Evolutionary conservation across 2,329 filamentous ascomycete species (phyloP).

Genomic region (Microsporum ferrugineum): DNA sequence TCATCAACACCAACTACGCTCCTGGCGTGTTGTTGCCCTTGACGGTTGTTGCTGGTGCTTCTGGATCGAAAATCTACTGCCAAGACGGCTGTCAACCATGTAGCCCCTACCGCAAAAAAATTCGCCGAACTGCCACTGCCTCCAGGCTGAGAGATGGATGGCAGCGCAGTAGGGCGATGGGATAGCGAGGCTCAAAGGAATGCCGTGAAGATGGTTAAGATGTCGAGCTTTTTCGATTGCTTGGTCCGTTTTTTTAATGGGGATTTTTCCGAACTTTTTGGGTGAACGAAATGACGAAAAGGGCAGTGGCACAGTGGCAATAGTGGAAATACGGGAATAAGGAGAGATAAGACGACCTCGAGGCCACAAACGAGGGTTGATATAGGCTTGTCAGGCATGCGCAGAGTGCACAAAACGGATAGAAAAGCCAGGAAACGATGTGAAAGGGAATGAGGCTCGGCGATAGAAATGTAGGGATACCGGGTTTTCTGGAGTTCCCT

Average conservation of each 20-base stretch:
- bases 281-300: background rate
- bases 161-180: background rate
- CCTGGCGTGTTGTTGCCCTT: background rate
- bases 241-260: background rate
- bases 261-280: slow-evolving; percentile 1
- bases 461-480: background rate
- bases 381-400: background rate
- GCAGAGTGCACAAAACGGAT: background rate
- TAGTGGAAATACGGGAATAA: background rate
- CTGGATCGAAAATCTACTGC: slow-evolving; percentile 1
- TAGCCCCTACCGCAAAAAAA: background rate
- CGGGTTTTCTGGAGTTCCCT: background rate
- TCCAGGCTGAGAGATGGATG: background rate
- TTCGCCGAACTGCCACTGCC: background rate
- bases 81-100: background rate
- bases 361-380: background rate
- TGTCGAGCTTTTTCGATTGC: background rate
- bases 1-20: slow-evolving; percentile 3
- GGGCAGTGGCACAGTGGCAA: background rate
- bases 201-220: background rate
- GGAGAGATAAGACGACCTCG: background rate
- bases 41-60: background rate
- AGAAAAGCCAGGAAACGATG: too few relatives aligned
- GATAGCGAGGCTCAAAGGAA: background rate
- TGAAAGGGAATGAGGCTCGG: background rate